Evolutionary conservation across 345 rosid species (phyloP).

Genomic region (Hypericum perforatum): DNA sequence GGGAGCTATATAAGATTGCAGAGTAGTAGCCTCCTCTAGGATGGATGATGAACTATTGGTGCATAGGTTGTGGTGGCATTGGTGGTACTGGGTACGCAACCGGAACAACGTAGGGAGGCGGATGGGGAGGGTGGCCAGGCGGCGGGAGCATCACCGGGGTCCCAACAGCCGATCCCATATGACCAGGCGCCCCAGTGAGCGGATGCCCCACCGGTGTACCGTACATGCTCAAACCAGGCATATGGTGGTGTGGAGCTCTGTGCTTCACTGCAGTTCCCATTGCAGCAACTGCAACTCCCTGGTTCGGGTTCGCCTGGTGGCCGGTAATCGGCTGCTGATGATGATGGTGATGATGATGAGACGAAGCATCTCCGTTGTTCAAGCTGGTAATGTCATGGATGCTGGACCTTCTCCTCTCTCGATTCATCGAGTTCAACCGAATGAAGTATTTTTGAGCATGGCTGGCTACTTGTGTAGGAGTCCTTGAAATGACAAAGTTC

Average conservation of each 20-base stretch:
- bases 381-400: constrained; percentile 83
- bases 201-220: constrained; percentile 74
- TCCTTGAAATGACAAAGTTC: constrained; percentile 76
- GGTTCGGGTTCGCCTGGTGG: constrained; percentile 36
- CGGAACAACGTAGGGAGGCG: constrained; percentile 52
- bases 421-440: constrained; percentile 66
- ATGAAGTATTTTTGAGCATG: constrained; percentile 95
- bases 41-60: constrained; percentile 27
- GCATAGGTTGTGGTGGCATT: constrained; percentile 38
- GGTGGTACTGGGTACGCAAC: constrained; percentile 57
- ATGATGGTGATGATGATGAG: constrained; percentile 2
- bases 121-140: constrained; percentile 33
- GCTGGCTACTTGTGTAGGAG: constrained; percentile 93
- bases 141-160: constrained; percentile 81
- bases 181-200: constrained; percentile 46
- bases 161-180: constrained; percentile 71
- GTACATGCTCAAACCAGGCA: constrained; percentile 61
- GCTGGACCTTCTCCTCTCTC: constrained; percentile 84
- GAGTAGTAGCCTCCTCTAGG: no score
- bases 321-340: constrained; percentile 57
- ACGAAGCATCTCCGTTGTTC: constrained; percentile 37
- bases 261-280: constrained; percentile 36
- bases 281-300: constrained; percentile 6
- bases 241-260: constrained; percentile 24
- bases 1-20: no score